A percentile compares a stretch with the other conserved stretches of the same genome.
phyloP scores from a whole-genome alignment of 768 basidiomycete genomes.

The Lyophyllum decastes region DNA sequence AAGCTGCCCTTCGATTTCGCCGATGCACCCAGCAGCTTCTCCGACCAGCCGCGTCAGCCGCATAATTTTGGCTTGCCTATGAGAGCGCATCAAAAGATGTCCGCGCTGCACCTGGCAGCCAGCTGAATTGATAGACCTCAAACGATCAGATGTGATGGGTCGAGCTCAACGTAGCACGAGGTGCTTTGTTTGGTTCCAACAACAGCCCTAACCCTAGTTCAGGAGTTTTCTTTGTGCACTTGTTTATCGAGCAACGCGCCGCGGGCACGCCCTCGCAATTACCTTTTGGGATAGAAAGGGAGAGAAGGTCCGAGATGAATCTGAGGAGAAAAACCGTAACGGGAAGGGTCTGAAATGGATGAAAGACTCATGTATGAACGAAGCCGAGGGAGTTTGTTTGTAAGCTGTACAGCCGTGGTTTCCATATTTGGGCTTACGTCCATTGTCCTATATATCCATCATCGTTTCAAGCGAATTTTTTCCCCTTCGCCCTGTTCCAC shows the following conservation, averaged over 20 bases:
- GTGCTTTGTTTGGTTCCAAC: constrained; percentile 19
- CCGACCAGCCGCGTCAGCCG: background rate
- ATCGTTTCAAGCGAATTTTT: constrained; percentile 42
- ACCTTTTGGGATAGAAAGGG: constrained; percentile 13
- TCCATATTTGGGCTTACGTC: constrained; percentile 35
- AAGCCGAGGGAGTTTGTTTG: constrained; percentile 24
- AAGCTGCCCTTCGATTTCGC: background rate
- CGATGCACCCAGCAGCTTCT: background rate
- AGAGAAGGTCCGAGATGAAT: constrained; percentile 19
- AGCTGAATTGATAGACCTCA: constrained; percentile 13
- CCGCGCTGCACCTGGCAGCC: constrained; percentile 9
- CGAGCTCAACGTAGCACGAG: constrained; percentile 32
- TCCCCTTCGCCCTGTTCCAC: constrained; percentile 46
- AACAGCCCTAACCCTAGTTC: constrained; percentile 27
- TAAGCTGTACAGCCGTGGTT: constrained; percentile 22
- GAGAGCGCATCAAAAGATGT: constrained; percentile 22
- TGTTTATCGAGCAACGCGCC: background rate
- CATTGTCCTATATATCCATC: constrained; percentile 50
- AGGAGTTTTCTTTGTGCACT: constrained; percentile 10
- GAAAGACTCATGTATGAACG: constrained; percentile 23
- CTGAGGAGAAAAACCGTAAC: constrained; percentile 4
- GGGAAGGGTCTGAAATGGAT: constrained; percentile 13
- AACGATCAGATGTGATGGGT: constrained; percentile 19
- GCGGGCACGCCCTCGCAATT: constrained; percentile 5
- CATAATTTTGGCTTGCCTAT: constrained; percentile 8